A percentile compares a stretch with the other conserved stretches of the same genome.
Conservation (phyloP, 2,329 filamentous ascomycete genomes). For the Sporothrix pseudoabietina region DNA sequence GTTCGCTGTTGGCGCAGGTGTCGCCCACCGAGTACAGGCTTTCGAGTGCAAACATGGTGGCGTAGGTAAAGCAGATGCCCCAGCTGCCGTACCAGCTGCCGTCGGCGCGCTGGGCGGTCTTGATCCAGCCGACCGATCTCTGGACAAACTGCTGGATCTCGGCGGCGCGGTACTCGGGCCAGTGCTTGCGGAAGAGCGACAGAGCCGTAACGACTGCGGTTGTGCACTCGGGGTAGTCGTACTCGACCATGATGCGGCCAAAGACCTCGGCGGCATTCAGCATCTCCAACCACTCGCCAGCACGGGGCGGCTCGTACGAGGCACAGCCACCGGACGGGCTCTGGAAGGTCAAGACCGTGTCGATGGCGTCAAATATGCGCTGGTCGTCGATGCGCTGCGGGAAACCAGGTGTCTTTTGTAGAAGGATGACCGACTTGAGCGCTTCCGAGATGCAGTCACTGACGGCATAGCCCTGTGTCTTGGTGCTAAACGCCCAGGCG, state of each 20-base stretch:
- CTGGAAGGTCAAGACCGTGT: constrained; percentile 89
- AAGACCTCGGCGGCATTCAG: constrained; percentile 97
- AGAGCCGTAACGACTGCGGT: constrained; percentile 90
- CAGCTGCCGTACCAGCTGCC: constrained; percentile 98
- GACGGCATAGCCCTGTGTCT: constrained; percentile 89
- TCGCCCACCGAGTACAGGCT: constrained; percentile 81
- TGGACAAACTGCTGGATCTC: constrained; percentile 76
- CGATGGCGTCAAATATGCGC: constrained; percentile 82
- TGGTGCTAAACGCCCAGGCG: constrained; percentile 94
- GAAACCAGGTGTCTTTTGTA: constrained; percentile 78
- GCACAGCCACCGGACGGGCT: constrained; percentile 84
- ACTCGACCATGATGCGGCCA: constrained; percentile 96
- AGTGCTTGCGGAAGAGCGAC: constrained; percentile 76
- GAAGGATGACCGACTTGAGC: constrained; percentile 76
- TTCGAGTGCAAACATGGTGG: constrained; percentile 93
- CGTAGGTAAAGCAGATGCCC: constrained; percentile 98
- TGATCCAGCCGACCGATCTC: constrained; percentile 80
- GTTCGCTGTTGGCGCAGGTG: constrained; percentile 71
- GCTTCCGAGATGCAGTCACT: constrained; percentile 94
- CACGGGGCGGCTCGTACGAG: constrained; percentile 84
- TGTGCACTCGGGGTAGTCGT: constrained; percentile 97
- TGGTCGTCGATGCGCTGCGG: constrained; percentile 72
- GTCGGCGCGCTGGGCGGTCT: constrained; percentile 72
- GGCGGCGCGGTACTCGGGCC: constrained; percentile 73
- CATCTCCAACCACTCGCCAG: constrained; percentile 74